Base-by-base conservation (phyloP, 1,284 basidiomycete genomes). In the Puccinia hordei region DNA sequence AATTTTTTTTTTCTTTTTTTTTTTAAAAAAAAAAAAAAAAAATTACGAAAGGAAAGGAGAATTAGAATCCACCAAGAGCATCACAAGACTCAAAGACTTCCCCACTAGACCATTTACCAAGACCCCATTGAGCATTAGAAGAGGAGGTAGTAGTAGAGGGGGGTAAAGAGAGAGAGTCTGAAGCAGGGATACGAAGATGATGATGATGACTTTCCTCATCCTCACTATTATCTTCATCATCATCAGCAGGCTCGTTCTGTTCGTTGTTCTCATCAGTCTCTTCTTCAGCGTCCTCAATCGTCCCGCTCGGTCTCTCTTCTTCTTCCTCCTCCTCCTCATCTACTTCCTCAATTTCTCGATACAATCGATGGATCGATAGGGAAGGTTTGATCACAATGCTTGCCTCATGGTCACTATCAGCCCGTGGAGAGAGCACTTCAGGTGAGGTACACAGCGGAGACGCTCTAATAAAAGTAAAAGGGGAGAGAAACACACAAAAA, bases 251-350 rank as follows among this genome's bases (percentile, higher is more conserved):
- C 12, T 38, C 61, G 3, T 65, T 46, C 19, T 30, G 24, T 27
- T 12, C 59, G 1, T 4, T 17, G 2, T 63, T n/a, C 24, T 51
- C 74, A 1, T 76, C 61, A 24, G 51, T 17, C n/a, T 44, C 74
- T n/a, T 38, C 55, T 30, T 73, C 72, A 0, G 9, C 38, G n/a
- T 74, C 73, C 2, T 2, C 51, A 1, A 19, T 1, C n/a, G 22
- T 33, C 19, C 53, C 55, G 30, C 6, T 8, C 19, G 38, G 38
- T 41, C 6, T 41, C 38, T 41, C 71, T 33, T 63, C 73, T 12
- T 59, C 55, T 24, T 74, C 73, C 33, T 74, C 74, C 61, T 79
- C 76, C 41, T 69, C 76, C 41, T 79, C 76, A n/a, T 79, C 76
- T 8, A 55, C 76, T 8, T 79, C 76, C 53, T 79, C 66, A 3